Base-by-base conservation (phyloP, 1,284 basidiomycete genomes). In the Leccinum subatratum region DNA sequence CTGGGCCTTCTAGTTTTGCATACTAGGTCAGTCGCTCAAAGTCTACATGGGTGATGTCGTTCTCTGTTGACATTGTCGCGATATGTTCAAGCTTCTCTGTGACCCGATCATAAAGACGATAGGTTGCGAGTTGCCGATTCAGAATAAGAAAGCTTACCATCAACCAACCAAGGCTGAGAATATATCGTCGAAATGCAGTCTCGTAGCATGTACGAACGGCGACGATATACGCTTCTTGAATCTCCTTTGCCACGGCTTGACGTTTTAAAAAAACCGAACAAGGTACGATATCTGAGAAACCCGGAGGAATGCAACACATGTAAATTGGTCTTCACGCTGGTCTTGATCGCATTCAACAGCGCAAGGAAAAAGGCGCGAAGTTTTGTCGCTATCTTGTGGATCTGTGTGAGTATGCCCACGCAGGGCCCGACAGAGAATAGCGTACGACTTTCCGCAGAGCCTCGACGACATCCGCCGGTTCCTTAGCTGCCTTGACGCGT, bases 161-260 rank as follows among this genome's bases (percentile, higher is more conserved):
- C 60, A 97, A 84, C 77, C 83, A 87, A 28, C 88, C 86, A 59
- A 98, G 80, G 71, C 89, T 91, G 37, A 97, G 83, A 32, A 90
- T 85, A 76, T 99, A 99, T 61, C 97, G 82, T 67, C 97, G 82
- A 75, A 99, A 96, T 0, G 92, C 94, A 18, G 97, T 98, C 79
- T 99, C 97, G 70, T 95, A 98, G 77, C 98, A 99, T 20, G 94
- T 86, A 22, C 95, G 86, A 4, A 93, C 92, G 12, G 92, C 88
- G 58, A 86, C 86, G 37, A 92, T 81, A 75, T 99, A 99, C 4
- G 92, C 90, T 61, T 94, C 84, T 77, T 96, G 95, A 22, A 99
- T 82, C 77, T 98, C 96, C 68, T 86, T 86, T 2, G 96, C 95
- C 30, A 96, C 91, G 42, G 91, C 90, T 70, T 96, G 93, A 7